These are phyloP conservation scores for Nidularia pulvinata DNA, from an alignment of 768 basidiomycete species.

Conservation along the genomic window DNA sequence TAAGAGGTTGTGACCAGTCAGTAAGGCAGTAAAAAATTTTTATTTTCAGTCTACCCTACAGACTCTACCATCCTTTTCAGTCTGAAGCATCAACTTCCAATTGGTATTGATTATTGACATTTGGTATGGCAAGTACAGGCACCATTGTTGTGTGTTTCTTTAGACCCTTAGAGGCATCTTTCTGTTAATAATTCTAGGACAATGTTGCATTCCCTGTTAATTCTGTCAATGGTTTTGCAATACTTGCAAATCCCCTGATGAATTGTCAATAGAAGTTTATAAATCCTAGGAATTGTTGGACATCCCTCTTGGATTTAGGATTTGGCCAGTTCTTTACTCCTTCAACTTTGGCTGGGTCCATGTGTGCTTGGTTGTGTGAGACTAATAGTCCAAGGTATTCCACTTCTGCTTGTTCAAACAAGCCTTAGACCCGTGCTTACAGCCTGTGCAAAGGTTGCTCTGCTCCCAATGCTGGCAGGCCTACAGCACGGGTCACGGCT, in stretches of 20 bases:
- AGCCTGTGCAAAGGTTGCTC: too few species aligned
- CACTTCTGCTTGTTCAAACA: constrained; percentile 29
- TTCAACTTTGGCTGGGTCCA: too few species aligned
- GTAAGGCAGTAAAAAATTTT: too few species aligned
- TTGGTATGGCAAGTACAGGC: constrained; percentile 18
- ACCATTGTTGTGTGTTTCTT: constrained; percentile 16
- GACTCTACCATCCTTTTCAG: too few species aligned
- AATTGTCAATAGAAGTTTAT: constrained; percentile 31
- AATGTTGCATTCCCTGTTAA: constrained; percentile 18
- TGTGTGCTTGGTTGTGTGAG: too few species aligned
- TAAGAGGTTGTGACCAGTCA: too few species aligned
- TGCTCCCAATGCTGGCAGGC: too few species aligned
- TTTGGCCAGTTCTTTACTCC: too few species aligned
- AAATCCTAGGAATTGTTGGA: constrained; percentile 41
- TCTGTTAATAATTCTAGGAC: constrained; percentile 10
- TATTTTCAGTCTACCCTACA: too few species aligned
- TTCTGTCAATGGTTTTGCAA: constrained; percentile 14
- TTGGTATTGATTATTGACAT: constrained; percentile 6
- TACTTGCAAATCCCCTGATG: constrained; percentile 22
- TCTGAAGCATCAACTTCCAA: constrained; percentile 20
- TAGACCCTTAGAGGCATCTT: constrained; percentile 18
- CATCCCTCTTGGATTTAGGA: constrained; percentile 16
- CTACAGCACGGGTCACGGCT: too few species aligned
- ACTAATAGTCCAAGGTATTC: too few species aligned
- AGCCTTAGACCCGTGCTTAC: too few species aligned